Conservation (phyloP, 192 early-diverging fungal species). For the Coemansia sp. region DNA sequence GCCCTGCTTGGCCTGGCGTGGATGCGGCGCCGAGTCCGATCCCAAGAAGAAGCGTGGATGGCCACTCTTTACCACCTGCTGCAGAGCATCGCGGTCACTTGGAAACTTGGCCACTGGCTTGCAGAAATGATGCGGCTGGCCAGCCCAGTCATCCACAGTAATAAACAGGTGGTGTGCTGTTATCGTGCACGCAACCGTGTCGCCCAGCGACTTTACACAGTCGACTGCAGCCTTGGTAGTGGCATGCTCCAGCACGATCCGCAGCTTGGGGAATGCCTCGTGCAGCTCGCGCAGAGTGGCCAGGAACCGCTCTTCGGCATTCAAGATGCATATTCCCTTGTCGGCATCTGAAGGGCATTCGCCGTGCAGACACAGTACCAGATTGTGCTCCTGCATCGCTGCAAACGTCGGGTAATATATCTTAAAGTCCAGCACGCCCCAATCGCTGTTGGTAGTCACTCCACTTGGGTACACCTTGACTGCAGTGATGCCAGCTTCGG, state of each 20-base stretch:
- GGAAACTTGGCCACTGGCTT: slow-evolving; percentile 98
- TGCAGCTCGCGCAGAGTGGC: slow-evolving; percentile 82
- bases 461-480: slow-evolving; percentile 94
- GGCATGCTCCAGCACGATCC: slow-evolving; percentile 96
- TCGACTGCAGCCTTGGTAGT: slow-evolving; percentile 93
- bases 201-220: slow-evolving; percentile 83
- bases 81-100: slow-evolving; percentile 84
- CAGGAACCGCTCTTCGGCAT: slow-evolving; percentile 93
- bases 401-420: slow-evolving; percentile 89
- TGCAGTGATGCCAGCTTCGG: slow-evolving; percentile 77
- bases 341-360: slow-evolving; percentile 86
- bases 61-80: slow-evolving; percentile 74
- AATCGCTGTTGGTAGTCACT: slow-evolving; percentile 96
- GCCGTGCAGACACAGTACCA: slow-evolving; percentile 95
- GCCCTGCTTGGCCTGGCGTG: slow-evolving; percentile 80
- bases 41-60: slow-evolving; percentile 97
- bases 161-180: slow-evolving; percentile 93
- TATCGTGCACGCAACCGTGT: slow-evolving; percentile 90
- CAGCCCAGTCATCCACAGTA: slow-evolving; percentile 97
- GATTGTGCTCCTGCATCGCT: slow-evolving; percentile 90
- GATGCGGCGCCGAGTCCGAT: slow-evolving; percentile 95
- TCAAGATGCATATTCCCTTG: slow-evolving; percentile 89
- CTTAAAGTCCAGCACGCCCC: slow-evolving; percentile 72
- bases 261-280: slow-evolving; percentile 84
- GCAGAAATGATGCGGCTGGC: slow-evolving; percentile 93